Base-by-base conservation (phyloP, 306 rosid genomes). In the Quercus alba region DNA sequence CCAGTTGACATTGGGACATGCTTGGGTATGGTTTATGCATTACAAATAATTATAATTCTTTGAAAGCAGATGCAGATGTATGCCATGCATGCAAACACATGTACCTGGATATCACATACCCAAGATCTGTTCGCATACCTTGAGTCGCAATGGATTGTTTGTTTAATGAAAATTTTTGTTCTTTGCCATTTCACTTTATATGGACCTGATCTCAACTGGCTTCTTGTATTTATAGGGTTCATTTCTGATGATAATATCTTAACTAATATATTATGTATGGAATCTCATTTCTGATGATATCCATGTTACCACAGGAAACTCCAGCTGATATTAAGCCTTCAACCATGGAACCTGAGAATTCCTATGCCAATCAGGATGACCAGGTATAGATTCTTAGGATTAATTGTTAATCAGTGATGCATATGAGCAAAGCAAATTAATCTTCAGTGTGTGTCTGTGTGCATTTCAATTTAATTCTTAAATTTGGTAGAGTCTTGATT, bases 241-340 rank as follows among this genome's bases (percentile, higher is more conserved):
- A 33, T 54, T 19, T 41, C 46, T 41, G 46, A 41, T 41, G 11
- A 41, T 41, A 41, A 8, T 41, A 41, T 41, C 46, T 8, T 72
- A 44, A 67, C 17, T 19, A 25, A 25, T 13, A 35, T 52, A 25
- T 5, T 21, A n/a, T 19, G 9, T 11, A 18, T 38, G 54, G 56
- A 38, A 52, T 79, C 59, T 73, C 71, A 56, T 72, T 33, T 73
- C 81, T 83, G 81, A 83, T 57, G 28, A 26, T 80, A 11, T 75
- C 15, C 7, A 31, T 56, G 54, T 87, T 82, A 57, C 75, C 56
- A 28, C 41, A 89, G 93, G 93, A 89, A 84, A 72, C 87, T 83
- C 80, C 87, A 75, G 84, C 85, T 73, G 91, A 89, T 77, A 56
- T 84, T 55, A 89, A 86, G 82, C 88, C 92, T 87, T 86, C 75